These are phyloP conservation scores for Penicillium sp. DNA, from an alignment of 2,329 filamentous ascomycete genomes.

Conservation along the genomic window DNA sequence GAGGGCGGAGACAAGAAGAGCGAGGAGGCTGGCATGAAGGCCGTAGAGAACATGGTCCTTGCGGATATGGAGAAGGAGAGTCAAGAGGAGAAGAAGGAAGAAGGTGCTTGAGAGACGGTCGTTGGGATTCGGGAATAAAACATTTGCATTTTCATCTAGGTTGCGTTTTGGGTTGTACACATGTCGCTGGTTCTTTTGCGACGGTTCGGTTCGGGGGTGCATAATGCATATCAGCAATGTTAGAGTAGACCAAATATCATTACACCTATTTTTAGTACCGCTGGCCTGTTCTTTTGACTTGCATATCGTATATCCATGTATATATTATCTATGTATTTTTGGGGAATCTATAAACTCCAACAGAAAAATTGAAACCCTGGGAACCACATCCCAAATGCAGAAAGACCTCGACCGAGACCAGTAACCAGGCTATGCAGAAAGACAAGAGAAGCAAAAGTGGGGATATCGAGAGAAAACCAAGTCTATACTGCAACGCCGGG, in stretches of 20 bases:
- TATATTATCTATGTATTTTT: constrained; percentile 17
- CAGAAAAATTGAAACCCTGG: not conserved
- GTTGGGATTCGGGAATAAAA: not conserved
- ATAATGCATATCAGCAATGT: constrained; percentile 1
- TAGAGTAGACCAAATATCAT: constrained; percentile 12
- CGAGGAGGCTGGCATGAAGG: constrained; percentile 53
- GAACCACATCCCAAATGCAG: constrained; percentile 13
- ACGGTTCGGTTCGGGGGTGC: not conserved
- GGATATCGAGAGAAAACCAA: not conserved
- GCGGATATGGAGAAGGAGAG: constrained; percentile 37
- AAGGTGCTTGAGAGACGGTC: not conserved
- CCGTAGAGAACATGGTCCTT: constrained; percentile 53
- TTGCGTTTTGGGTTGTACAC: not conserved
- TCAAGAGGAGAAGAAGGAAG: not conserved
- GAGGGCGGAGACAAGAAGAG: constrained; percentile 50
- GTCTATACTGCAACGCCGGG: constrained; percentile 25
- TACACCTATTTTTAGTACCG: constrained; percentile 6
- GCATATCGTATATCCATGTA: not conserved
- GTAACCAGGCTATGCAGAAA: constrained; percentile 27
- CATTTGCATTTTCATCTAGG: not conserved
- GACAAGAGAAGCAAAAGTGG: not conserved
- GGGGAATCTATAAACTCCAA: constrained; percentile 15
- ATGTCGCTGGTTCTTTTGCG: not conserved
- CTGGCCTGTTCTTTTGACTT: not conserved
- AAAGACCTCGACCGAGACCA: constrained; percentile 9